phyloP scores from a whole-genome alignment of 495 filamentous ascomycete genomes.

The Annulohypoxylon maeteangense region DNA sequence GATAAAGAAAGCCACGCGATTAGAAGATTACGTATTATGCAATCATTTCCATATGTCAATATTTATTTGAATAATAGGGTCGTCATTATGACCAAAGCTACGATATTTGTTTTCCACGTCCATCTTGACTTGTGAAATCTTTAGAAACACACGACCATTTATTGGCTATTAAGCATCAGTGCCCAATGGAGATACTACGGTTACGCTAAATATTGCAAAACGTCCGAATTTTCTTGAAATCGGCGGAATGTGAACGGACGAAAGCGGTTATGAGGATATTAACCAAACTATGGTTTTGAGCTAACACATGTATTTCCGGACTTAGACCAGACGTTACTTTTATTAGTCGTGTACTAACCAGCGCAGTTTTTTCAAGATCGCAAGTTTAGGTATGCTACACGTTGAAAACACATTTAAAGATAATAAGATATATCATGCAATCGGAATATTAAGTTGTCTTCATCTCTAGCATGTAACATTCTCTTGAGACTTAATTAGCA shows the following conservation, averaged over 20 bases:
- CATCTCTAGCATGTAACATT: not conserved
- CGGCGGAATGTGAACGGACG: slow-evolving; percentile 27
- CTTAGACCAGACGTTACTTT: slow-evolving; percentile 19
- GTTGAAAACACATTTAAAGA: not conserved
- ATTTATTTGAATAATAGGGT: slow-evolving; percentile 23
- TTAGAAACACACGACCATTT: slow-evolving; percentile 5
- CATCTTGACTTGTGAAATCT: not conserved
- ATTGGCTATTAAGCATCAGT: slow-evolving; percentile 3
- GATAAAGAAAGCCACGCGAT: slow-evolving; percentile 23
- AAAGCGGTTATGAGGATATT: slow-evolving; percentile 31
- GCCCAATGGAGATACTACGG: not conserved
- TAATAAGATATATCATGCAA: slow-evolving; percentile 8
- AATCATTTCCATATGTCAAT: slow-evolving; percentile 11
- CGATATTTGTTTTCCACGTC: not conserved
- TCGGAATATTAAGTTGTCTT: slow-evolving; percentile 9
- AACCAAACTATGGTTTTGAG: not conserved
- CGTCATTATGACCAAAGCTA: slow-evolving; percentile 25
- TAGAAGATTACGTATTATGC: slow-evolving; percentile 6
- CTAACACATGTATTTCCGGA: slow-evolving; percentile 28
- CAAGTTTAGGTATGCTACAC: not conserved
- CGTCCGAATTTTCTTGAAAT: slow-evolving; percentile 6
- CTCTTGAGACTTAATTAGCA: not conserved
- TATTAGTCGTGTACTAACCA: not conserved
- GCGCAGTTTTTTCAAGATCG: slow-evolving; percentile 4
- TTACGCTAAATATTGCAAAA: not conserved